Conservation (phyloP, 2,329 filamentous ascomycete genomes). For the Apiospora hydei region DNA sequence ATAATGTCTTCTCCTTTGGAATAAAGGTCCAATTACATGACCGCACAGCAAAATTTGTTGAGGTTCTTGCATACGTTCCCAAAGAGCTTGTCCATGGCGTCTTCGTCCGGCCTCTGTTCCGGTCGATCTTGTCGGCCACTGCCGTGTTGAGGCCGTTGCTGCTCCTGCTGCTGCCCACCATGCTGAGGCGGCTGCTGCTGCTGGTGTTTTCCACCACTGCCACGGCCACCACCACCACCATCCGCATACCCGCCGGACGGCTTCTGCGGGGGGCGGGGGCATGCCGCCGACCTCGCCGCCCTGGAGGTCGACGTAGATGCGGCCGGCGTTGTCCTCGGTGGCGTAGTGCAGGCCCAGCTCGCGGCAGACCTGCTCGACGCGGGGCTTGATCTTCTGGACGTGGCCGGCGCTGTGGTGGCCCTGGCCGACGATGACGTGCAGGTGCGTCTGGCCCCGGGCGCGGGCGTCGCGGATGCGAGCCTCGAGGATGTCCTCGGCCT, state of each 20-base stretch:
- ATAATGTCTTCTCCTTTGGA: neutral
- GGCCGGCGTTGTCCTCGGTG: constrained; percentile 86
- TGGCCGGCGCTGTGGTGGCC: constrained; percentile 85
- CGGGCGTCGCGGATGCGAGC: constrained; percentile 82
- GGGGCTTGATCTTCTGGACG: constrained; percentile 94
- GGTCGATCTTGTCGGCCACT: constrained; percentile 66
- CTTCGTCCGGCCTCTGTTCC: constrained; percentile 67
- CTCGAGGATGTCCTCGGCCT: constrained; percentile 90
- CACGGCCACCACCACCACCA: constrained; percentile 39
- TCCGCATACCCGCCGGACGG: constrained; percentile 46
- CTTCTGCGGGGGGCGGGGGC: constrained; percentile 55
- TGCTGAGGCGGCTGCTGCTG: constrained; percentile 53
- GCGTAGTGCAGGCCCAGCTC: constrained; percentile 83
- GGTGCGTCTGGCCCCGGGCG: constrained; percentile 75
- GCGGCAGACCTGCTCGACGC: constrained; percentile 84
- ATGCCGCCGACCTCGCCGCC: constrained; percentile 68
- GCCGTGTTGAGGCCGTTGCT: constrained; percentile 58
- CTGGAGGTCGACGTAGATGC: constrained; percentile 87
- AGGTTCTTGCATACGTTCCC: neutral
- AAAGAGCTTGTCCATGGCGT: neutral
- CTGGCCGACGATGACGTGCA: constrained; percentile 96
- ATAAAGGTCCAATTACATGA: constrained; percentile 66
- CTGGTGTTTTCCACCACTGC: constrained; percentile 44
- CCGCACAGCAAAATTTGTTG: constrained; percentile 64
- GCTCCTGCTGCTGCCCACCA: constrained; percentile 53